A percentile compares a stretch with the other conserved stretches of the same genome.
phyloP scores from a whole-genome alignment of 179 eudicot genomes.

The Beta macrorhiza region DNA sequence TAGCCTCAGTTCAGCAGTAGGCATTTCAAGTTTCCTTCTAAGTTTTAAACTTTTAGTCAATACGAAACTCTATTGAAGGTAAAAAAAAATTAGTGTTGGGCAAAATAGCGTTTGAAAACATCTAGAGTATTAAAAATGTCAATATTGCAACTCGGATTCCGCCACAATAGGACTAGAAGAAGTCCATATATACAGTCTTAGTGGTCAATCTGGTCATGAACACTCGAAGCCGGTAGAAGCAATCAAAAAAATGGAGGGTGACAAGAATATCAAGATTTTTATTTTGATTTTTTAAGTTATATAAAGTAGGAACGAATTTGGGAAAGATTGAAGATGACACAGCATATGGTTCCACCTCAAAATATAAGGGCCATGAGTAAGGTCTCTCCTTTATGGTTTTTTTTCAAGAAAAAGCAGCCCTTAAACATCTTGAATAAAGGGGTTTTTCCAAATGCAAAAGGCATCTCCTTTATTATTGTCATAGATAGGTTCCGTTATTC shows the following conservation, averaged over 20 bases:
- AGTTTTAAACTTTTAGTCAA: no score
- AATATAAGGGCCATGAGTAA: constrained; percentile 25
- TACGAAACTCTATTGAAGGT: no score
- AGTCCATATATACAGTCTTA: not conserved
- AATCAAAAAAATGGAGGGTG: not conserved
- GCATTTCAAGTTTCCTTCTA: no score
- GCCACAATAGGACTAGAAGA: not conserved
- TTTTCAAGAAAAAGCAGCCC: constrained; percentile 14
- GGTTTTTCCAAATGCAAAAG: constrained; percentile 34
- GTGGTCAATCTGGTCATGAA: no score
- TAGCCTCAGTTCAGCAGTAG: no score
- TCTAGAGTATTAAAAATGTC: not conserved
- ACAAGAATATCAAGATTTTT: not conserved
- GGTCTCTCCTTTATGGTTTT: constrained; percentile 15
- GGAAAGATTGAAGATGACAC: constrained; percentile 18
- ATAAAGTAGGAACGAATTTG: constrained; percentile 3
- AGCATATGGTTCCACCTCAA: constrained; percentile 51
- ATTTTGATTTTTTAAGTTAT: not conserved
- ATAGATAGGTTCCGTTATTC: constrained; percentile 26
- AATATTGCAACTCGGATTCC: not conserved
- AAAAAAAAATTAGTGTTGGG: no score
- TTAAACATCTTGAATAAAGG: constrained; percentile 34
- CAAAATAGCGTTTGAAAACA: no score
- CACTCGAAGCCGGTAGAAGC: not conserved
- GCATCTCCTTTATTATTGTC: constrained; percentile 30